phyloP scores from a whole-genome alignment of 1,139 yeast species.

The Candida sp. region DNA sequence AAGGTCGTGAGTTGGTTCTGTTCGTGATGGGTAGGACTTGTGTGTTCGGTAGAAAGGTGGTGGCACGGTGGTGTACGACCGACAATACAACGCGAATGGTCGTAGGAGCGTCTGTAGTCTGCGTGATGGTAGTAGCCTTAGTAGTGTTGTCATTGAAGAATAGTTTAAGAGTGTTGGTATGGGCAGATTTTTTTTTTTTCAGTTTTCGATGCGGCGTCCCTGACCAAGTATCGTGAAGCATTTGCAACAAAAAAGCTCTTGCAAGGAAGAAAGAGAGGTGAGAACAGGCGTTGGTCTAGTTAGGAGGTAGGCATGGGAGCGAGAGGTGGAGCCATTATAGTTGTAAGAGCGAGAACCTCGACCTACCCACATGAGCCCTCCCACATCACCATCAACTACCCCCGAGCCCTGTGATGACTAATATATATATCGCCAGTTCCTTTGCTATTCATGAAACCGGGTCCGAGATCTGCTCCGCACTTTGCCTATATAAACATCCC shows the following conservation, averaged over 20 bases:
- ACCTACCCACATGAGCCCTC: background rate
- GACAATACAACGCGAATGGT: background rate
- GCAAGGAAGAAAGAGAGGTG: no score
- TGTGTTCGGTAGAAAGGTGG: conserved; percentile 13
- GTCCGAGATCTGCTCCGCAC: background rate
- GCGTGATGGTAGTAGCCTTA: background rate
- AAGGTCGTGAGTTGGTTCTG: conserved; percentile 11
- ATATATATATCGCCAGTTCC: no score
- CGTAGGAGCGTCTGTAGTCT: background rate
- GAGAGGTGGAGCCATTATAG: no score
- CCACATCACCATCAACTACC: background rate
- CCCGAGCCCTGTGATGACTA: background rate
- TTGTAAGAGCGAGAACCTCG: background rate
- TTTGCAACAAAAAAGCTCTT: background rate
- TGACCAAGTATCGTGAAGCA: background rate
- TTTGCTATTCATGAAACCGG: background rate
- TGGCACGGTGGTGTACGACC: conserved; percentile 3
- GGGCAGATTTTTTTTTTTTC: no score
- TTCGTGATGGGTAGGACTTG: conserved; percentile 4
- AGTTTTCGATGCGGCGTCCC: background rate
- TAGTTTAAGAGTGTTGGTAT: background rate
- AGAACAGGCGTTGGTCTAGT: no score
- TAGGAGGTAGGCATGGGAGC: background rate
- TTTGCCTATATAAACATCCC: background rate
- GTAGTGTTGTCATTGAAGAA: background rate